Percentiles rank a stretch among this genome's conserved stretches.
These are phyloP conservation scores for Aquilaria yunnanensis DNA, from an alignment of 345 rosid species.

Conservation along the genomic window DNA sequence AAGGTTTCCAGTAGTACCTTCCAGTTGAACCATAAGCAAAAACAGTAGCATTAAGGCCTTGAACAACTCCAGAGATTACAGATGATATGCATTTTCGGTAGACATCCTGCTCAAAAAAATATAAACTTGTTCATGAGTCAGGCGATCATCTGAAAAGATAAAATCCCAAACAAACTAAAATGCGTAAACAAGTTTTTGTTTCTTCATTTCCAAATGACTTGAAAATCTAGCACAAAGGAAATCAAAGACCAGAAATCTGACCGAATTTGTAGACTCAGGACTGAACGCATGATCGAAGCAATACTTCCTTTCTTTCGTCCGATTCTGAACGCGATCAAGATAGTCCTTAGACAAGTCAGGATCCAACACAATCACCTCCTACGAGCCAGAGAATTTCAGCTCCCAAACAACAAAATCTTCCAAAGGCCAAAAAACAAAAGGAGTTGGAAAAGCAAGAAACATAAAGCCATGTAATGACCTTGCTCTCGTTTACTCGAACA, in stretches of 20 bases:
- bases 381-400: conserved; percentile 2
- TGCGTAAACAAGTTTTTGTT: no score
- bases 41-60: conserved; percentile 89
- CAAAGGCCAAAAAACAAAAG: not conserved
- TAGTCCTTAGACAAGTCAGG: conserved; percentile 87
- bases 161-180: conserved; percentile 8
- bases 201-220: not conserved
- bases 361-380: conserved; percentile 84
- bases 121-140: no score
- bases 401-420: not conserved
- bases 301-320: conserved; percentile 79
- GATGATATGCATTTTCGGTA: conserved; percentile 59
- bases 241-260: conserved; percentile 9
- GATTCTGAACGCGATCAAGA: conserved; percentile 72
- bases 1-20: conserved; percentile 40
- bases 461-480: conserved; percentile 27
- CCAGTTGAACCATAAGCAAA: conserved; percentile 98
- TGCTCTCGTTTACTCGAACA: conserved; percentile 55
- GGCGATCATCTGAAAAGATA: conserved; percentile 5
- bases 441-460: not conserved
- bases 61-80: conserved; percentile 75
- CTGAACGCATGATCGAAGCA: conserved; percentile 84
- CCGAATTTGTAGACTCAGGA: conserved; percentile 61
- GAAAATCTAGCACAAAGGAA: not conserved
- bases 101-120: conserved; percentile 39